Base-by-base conservation (phyloP, 768 basidiomycete genomes). In the Sarcodon aspratus region DNA sequence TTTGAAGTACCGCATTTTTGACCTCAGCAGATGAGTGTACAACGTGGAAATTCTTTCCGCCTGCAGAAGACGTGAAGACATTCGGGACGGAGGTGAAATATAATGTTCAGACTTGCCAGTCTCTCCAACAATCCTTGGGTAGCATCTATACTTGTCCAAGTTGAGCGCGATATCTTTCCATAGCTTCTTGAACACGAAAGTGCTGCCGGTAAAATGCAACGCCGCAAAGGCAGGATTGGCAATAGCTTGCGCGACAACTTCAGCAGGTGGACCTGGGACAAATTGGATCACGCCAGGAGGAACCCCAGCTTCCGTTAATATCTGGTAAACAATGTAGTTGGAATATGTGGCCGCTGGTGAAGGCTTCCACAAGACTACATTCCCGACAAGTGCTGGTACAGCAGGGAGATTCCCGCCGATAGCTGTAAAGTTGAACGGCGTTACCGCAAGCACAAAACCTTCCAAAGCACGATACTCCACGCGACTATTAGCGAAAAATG, bases 401-500 rank as follows among this genome's bases (percentile, higher is more conserved):
- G 58, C 54, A 50, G 84, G 79, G 34, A 98, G 85, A 66, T 99
- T 99, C 11, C 91, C 96, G 36, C 92, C 95, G 54, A 99, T 99
- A 27, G 95, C 95, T 33, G 95, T 97, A 63, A 93, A 94, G 68
- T 99, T 99, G 74, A 99, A 98, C 0, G 96, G 96, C 7, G 96
- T 93, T 36, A 98, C 87, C 11, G 96, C 96, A 45, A 98, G 77
- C 21, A 98, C 90, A 69, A 99, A 99, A 18, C 96, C 96, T 68
- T 98, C 96, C n/a, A 99, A 75, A 1, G 95, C 80, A 52, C 96
- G 89, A 66, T 94, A 98, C 67, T 99, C 96, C 36, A 84, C 78
- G 43, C 95, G 93, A 70, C 94, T 96, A 44, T n/a, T 6, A 21
- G 38, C 15, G 48, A 45, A 53, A 33, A 49, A 15, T 42, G 12